Conservation (phyloP, 1,284 basidiomycete genomes). For the Polyporus tsugae region DNA sequence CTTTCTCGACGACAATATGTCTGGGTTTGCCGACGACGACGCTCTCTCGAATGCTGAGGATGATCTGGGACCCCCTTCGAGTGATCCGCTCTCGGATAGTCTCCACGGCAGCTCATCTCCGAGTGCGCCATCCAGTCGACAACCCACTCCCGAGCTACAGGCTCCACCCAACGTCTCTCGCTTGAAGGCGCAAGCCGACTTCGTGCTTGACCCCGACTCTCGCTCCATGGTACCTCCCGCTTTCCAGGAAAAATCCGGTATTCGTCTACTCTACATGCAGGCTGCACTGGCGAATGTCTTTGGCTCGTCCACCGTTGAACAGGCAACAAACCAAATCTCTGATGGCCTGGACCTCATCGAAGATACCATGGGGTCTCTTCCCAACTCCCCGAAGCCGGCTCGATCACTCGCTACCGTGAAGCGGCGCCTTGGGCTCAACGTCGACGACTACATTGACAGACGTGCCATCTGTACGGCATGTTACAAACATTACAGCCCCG, state of each 20-base stretch:
- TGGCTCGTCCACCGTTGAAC: neutral
- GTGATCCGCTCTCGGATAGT: too few relatives aligned
- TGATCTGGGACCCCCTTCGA: too few relatives aligned
- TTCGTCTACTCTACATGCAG: neutral
- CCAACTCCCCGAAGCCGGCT: neutral
- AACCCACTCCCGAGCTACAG: too few relatives aligned
- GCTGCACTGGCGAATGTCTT: neutral
- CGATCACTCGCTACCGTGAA: neutral
- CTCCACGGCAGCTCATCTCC: too few relatives aligned
- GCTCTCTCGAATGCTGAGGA: too few relatives aligned
- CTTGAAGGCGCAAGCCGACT: too few relatives aligned
- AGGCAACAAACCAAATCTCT: neutral
- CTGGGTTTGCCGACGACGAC: too few relatives aligned
- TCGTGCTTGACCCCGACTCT: too few relatives aligned
- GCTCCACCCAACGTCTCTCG: too few relatives aligned
- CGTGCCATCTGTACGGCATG: neutral
- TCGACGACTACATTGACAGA: constrained; percentile 1
- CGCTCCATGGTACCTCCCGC: too few relatives aligned
- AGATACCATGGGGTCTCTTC: neutral
- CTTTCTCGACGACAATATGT: too few relatives aligned
- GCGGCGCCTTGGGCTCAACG: neutral
- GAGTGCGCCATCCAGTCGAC: too few relatives aligned
- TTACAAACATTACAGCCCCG: neutral
- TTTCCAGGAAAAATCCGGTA: neutral
- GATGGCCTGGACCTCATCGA: neutral